Base-by-base conservation (phyloP, 768 basidiomycete species). In the Pleurotus eryngii region DNA sequence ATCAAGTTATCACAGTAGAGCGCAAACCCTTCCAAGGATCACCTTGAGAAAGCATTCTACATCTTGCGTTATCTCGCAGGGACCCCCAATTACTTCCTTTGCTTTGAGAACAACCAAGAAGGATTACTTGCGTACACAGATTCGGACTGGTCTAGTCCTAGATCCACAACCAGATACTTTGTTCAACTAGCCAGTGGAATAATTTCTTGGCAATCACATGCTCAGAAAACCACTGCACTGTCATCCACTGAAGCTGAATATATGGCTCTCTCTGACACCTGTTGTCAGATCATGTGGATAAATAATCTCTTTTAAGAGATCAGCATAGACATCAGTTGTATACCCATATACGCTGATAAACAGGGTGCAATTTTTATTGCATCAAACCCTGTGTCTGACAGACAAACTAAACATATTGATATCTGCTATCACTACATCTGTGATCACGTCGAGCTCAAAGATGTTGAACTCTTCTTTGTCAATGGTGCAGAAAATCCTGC, bases 221-320 rank as follows among this genome's bases (percentile, higher is more conserved):
- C 65, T 30, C 75, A 76, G 59, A 51, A 60, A 3, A 65, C 65
- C 24, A 62, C 70, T n/a, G 64, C 71, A 3, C 62, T 20, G 5
- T 74, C 72, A 3, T 68, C 67, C 11, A 62, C 61, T 11, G 67
- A 73, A 57, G 65, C 70, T 18, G 71, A 76, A 60, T 70, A 74
- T 60, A 63, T 72, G 47, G 68, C 71, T n/a, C 46, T 61, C 2
- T 50, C 27, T 3, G 7, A 27, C 4, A 27, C 5, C 4, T 27
- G 20, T 20, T 2, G 20, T 1, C 20, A 20, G 20, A 20, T 20
- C 20, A 20, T 20, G 20, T 20, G 20, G 20, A 20, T 20, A 20
- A 20, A 20, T 1, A 20, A 20, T 20, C 20, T 20, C 20, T 20
- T 20, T 2, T 1, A 20, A 20, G 20, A 20, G 20, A 20, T 20